Evolutionary conservation across 768 basidiomycete species (phyloP), one percentile per base, ranked within the genome.

Genomic region (Suillus lakei): DNA sequence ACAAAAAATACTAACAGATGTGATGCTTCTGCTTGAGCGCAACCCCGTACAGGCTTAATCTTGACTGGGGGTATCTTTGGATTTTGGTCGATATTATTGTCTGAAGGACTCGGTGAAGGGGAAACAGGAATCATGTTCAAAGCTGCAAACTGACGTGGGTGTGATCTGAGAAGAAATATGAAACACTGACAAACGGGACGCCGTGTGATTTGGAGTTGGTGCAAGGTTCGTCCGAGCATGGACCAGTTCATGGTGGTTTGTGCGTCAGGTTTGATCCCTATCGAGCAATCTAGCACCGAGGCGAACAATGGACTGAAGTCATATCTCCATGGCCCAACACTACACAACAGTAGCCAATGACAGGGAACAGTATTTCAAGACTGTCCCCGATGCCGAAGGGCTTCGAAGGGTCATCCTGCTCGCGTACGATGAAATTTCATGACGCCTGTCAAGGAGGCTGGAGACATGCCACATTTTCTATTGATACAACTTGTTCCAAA

Each of bases 391-490:
- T 28, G 28, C 58, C 39, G 38, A 59, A 21, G 56, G 36, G 8
- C 23, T 58, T 26, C 23, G n/a, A 58, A 26, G 36, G 26, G 38
- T 59, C 26, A 59, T 59, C 55, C 36, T 56, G 16, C 26, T 58
- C 34, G 34, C 55, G 15, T 56, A 38, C 18, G 26, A 39, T 18
- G 56, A 28, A 10, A 18, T 39, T 39, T 39, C 18, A 41, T 39
- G 38, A 59, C 38, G 26, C 56, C 26, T 28, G 16, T 7, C 38
- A 21, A 28, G 36, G 55, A 38, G 16, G 55, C 55, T 15, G 21
- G 8, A 23, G 23, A 26, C 53, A 26, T 59, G 55, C 3, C 36
- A 23, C 8, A 38, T 26, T 36, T 15, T 23, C n/a, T 55, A 16
- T 39, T 26, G 23, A 58, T 39, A 58, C 16, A 18, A 26, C 9